Evolutionary conservation across 2,329 filamentous ascomycete species (phyloP).

Genomic region (Trichoderma sp.): DNA sequence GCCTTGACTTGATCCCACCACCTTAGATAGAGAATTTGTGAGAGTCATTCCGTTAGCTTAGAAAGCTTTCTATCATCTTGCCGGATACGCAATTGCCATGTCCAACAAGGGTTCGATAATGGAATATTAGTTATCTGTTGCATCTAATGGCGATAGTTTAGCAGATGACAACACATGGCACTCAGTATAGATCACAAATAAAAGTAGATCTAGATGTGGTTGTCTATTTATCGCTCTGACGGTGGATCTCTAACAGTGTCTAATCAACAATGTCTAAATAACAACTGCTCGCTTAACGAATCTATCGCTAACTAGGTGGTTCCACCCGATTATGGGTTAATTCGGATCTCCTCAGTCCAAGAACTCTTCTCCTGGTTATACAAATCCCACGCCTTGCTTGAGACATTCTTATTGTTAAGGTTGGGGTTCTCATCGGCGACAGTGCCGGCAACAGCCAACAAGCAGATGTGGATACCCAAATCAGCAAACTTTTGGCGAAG

Average conservation of each 20-base stretch:
- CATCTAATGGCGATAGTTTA: not conserved
- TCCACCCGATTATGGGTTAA: not conserved
- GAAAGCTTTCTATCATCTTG: not conserved
- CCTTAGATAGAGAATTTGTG: not conserved
- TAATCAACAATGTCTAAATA: not conserved
- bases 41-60: not conserved
- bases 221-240: not conserved
- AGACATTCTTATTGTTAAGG: conserved; percentile 24
- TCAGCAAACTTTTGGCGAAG: conserved; percentile 39
- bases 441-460: conserved; percentile 46
- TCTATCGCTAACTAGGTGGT: not conserved
- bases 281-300: not conserved
- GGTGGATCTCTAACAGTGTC: not conserved
- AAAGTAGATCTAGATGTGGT: not conserved
- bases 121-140: not conserved
- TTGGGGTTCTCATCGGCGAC: conserved; percentile 20
- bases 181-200: not conserved
- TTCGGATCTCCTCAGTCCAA: conserved; percentile 11
- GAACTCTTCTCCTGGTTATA: conserved; percentile 21
- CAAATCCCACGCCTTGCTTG: conserved; percentile 22
- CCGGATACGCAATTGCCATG: not conserved
- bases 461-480: conserved; percentile 45
- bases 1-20: conserved; percentile 6
- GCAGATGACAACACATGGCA: not conserved
- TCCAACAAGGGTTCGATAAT: not conserved